These are phyloP conservation scores for Vigna trinervia DNA, from an alignment of 306 rosid genomes.

Conservation along the genomic window DNA sequence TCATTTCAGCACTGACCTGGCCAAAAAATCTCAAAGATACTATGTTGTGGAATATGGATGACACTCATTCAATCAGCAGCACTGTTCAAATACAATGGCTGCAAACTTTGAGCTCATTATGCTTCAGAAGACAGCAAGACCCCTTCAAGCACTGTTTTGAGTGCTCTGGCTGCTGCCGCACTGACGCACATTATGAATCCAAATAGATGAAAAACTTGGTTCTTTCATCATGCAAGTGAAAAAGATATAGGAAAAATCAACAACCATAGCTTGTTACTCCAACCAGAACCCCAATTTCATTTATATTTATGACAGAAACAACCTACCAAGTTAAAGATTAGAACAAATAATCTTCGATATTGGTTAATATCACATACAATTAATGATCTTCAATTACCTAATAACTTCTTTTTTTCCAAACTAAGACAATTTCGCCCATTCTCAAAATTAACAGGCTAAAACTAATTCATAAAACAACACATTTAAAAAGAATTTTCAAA, in stretches of 20 bases:
- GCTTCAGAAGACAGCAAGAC: too few species aligned
- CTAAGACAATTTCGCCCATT: neutral
- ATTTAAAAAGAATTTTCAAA: neutral
- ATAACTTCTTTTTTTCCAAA: too few species aligned
- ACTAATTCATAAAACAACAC: neutral
- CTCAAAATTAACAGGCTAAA: neutral
- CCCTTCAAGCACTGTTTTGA: too few species aligned
- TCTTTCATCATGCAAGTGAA: conserved; percentile 55
- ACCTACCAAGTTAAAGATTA: neutral
- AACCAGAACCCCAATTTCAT: conserved; percentile 31
- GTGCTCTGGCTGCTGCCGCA: too few species aligned
- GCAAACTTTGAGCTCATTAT: too few species aligned
- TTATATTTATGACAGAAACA: conserved; percentile 5
- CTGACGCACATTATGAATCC: too few species aligned
- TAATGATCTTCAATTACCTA: too few species aligned
- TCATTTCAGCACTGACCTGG: conserved; percentile 44
- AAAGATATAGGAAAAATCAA: conserved; percentile 9
- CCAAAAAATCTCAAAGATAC: conserved; percentile 34
- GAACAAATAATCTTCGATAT: too few species aligned
- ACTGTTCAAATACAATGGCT: conserved; percentile 23
- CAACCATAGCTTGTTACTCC: neutral
- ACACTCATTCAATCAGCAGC: conserved; percentile 6
- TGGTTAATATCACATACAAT: too few species aligned
- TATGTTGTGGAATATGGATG: neutral
- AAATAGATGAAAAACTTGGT: conserved; percentile 58